These are phyloP conservation scores for Cetradonia linearis DNA, from an alignment of 495 filamentous ascomycete species.

Conservation along the genomic window DNA sequence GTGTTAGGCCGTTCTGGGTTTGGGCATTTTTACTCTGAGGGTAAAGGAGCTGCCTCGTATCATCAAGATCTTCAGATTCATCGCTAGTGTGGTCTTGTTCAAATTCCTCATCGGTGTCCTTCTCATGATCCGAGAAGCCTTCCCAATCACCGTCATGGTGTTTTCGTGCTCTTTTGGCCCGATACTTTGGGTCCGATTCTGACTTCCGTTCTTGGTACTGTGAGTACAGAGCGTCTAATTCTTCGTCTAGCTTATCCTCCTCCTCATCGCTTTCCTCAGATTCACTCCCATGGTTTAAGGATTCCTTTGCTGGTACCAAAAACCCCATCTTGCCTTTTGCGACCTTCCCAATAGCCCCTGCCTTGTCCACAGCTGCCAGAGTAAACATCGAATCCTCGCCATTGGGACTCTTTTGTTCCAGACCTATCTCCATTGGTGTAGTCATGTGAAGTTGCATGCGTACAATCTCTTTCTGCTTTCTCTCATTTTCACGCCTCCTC, in stretches of 20 bases:
- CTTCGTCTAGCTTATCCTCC: conserved; percentile 66
- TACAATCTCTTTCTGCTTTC: conserved; percentile 24
- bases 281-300: conserved; percentile 40
- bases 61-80: conserved; percentile 36
- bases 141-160: conserved; percentile 84
- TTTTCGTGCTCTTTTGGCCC: conserved; percentile 77
- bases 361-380: conserved; percentile 67
- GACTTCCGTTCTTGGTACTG: conserved; percentile 72
- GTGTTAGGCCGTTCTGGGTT: conserved; percentile 52
- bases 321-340: conserved; percentile 67
- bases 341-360: conserved; percentile 57
- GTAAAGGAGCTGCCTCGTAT: conserved; percentile 38
- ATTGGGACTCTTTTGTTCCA: conserved; percentile 71
- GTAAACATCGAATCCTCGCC: conserved; percentile 76
- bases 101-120: conserved; percentile 45
- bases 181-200: conserved; percentile 70
- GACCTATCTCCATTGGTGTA: conserved; percentile 87
- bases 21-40: conserved; percentile 27
- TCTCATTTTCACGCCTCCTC: conserved; percentile 24
- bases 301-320: conserved; percentile 33
- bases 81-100: conserved; percentile 46
- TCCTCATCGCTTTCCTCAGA: conserved; percentile 66
- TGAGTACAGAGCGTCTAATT: conserved; percentile 79
- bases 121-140: conserved; percentile 66
- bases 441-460: conserved; percentile 97